A percentile compares a stretch with the other conserved stretches of the same genome.
Evolutionary conservation across 768 basidiomycete species (phyloP).

Genomic region (Inosperma sp.): DNA sequence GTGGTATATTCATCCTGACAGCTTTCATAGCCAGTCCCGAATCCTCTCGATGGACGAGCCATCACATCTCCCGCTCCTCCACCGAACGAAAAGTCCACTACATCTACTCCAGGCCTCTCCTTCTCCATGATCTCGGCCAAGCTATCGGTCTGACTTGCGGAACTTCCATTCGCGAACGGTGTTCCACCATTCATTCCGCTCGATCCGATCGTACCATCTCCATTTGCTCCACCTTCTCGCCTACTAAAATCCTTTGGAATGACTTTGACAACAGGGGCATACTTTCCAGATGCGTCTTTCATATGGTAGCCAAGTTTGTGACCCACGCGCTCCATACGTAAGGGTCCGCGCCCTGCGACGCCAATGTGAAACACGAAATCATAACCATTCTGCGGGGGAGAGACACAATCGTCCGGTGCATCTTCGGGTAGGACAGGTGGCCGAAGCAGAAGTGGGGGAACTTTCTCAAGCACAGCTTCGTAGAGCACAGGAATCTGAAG

Average conservation of each 20-base stretch:
- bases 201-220: conserved; percentile 18
- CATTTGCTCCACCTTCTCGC: conserved; percentile 34
- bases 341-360: conserved; percentile 56
- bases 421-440: conserved; percentile 49
- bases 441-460: conserved; percentile 56
- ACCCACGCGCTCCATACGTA: conserved; percentile 59
- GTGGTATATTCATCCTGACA: conserved; percentile 54
- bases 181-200: conserved; percentile 20
- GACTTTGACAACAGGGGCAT: conserved; percentile 47
- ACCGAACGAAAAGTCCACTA: conserved; percentile 22
- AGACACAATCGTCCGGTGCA: conserved; percentile 29
- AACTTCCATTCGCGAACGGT: conserved; percentile 14
- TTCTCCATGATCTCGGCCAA: conserved; percentile 38
- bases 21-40: conserved; percentile 47
- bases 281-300: conserved; percentile 57
- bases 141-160: conserved; percentile 22
- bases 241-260: conserved; percentile 40
- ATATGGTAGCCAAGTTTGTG: conserved; percentile 68
- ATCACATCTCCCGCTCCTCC: conserved; percentile 35
- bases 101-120: conserved; percentile 36
- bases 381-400: conserved; percentile 48
- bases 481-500: conserved; percentile 58
- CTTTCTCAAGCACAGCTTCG: conserved; percentile 47
- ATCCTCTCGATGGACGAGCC: conserved; percentile 38
- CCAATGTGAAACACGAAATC: conserved; percentile 72